A percentile compares a stretch with the other conserved stretches of the same genome.
Conservation (phyloP, 805 yeast genomes). For the Millerozyma miso region DNA sequence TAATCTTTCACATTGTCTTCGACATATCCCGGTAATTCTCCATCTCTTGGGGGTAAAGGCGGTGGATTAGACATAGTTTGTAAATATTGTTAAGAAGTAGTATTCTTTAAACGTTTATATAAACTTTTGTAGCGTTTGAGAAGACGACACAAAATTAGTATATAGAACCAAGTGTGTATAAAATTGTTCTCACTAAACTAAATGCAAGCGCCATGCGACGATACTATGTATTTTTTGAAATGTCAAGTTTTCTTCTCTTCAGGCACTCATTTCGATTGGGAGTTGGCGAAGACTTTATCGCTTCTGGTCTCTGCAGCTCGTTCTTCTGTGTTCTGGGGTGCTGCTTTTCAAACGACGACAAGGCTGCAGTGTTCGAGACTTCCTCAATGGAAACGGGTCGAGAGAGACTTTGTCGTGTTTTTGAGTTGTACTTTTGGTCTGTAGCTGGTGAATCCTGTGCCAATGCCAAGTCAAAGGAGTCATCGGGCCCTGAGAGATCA, state of each 20-base stretch:
- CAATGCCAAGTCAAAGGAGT: neutral
- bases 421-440: neutral
- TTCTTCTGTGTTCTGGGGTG: neutral
- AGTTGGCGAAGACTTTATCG: neutral
- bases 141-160: neutral
- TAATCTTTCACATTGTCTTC: neutral
- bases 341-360: neutral
- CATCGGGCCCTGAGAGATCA: neutral
- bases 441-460: neutral
- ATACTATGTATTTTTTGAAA: neutral
- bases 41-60: constrained; percentile 5
- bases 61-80: constrained; percentile 3
- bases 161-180: neutral
- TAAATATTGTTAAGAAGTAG: too few species aligned
- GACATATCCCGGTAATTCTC: neutral
- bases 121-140: neutral
- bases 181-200: neutral
- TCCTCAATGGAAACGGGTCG: neutral
- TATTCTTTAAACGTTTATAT: neutral
- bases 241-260: neutral
- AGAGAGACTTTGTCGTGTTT: neutral
- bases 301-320: neutral
- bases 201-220: neutral
- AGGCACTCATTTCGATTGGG: neutral
- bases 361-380: neutral